Evolutionary conservation across 2,329 filamentous ascomycete genomes (phyloP), one percentile per base, ranked within the genome.

Genomic region (Biscogniauxia marginata): DNA sequence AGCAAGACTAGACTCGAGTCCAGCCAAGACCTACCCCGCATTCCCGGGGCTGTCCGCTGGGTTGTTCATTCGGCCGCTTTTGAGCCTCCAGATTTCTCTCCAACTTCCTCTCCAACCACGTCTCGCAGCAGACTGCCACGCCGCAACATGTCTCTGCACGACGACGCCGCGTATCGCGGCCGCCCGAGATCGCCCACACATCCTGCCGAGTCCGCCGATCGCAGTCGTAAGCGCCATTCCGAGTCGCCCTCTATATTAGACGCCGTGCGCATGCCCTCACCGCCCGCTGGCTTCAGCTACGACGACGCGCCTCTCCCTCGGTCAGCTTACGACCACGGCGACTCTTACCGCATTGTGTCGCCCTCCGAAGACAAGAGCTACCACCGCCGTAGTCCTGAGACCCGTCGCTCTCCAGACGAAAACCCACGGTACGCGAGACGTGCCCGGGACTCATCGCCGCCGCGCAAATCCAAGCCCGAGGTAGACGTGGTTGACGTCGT

Each of bases 121-220:
- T 39, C 30, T 39, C 30, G 11, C 9, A 39, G 5, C n/a, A 39
- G 24, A 54, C 30, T 21, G 20, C 30, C 22, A n/a, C 18, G 18
- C 25, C 19, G 13, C n/a, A 25, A 56, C 65, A 84, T 84, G 81
- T 83, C 82, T 63, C 73, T 83, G 46, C 73, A 75, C 54, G 77
- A 79, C 56, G 76, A 77, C 54, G 68, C 68, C 56, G 70, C 71
- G 49, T 74, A 75, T 47, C 76, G 77, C 53, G 76, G 73, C 49
- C 79, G 79, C 52, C 79, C 80, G 51, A 74, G 76, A 52, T 84
- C 81, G 0, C 74, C 72, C 48, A 74, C 69, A 66, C 77, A 72
- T 68, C 67, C 68, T 7, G 8, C 25, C 3, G 8, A 55, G 66
- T 74, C 62, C 72, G 68, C 49, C 71, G 73, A n/a, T 51, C 70